Evolutionary conservation across 73 alveolate species (phyloP).

Genomic region (Tetrahymena borealis): DNA sequence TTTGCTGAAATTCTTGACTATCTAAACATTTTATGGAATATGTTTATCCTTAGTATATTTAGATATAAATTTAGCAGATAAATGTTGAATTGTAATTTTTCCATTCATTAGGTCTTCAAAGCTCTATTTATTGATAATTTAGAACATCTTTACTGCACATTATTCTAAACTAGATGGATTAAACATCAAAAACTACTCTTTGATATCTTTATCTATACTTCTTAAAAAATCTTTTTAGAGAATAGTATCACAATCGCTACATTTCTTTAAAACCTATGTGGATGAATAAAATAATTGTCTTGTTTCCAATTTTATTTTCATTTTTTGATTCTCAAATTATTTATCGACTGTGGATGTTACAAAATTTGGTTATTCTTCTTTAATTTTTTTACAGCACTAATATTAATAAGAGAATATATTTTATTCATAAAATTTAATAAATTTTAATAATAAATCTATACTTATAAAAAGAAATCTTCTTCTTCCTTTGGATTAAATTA

Average conservation of each 20-base stretch:
- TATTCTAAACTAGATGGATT: not conserved
- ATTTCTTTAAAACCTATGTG: not conserved
- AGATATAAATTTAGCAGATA: not conserved
- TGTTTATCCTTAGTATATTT: not conserved
- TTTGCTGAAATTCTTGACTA: not conserved
- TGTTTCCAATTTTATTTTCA: not conserved
- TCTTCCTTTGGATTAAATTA: not conserved
- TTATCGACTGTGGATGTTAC: not conserved
- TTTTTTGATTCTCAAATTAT: not conserved
- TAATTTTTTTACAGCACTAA: not conserved
- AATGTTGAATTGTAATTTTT: not conserved
- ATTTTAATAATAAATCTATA: not conserved
- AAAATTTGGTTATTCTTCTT: not conserved
- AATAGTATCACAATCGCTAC: not conserved
- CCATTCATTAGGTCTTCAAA: not conserved
- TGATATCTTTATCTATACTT: not conserved
- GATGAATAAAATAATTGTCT: not conserved
- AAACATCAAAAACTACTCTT: not conserved
- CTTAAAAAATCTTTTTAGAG: not conserved
- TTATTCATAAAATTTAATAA: not conserved
- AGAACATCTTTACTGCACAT: not conserved
- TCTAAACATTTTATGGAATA: not conserved
- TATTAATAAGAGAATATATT: not conserved
- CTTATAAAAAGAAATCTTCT: not conserved
- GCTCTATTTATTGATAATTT: not conserved